Evolutionary conservation across 1,139 yeast genomes (phyloP).

Genomic region (Saccharomycopsis hybrid): DNA sequence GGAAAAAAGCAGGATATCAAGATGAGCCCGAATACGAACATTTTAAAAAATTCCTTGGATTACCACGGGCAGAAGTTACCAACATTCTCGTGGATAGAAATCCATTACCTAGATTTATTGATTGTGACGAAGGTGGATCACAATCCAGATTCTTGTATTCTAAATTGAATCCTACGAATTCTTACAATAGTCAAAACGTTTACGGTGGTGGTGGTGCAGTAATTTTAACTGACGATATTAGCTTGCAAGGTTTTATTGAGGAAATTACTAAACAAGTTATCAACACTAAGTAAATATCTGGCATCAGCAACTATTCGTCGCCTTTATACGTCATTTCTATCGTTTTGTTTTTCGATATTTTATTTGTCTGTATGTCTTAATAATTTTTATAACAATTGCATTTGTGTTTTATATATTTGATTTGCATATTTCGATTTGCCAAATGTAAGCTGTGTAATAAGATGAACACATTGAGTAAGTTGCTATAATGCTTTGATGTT

Average conservation of each 20-base stretch:
- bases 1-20: conserved; percentile 66
- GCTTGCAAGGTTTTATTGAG: conserved; percentile 63
- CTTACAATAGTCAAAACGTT: conserved; percentile 35
- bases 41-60: conserved; percentile 52
- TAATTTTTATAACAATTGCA: too few relatives aligned
- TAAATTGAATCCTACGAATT: conserved; percentile 66
- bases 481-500: too few relatives aligned
- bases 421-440: too few relatives aligned
- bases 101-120: conserved; percentile 68
- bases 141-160: conserved; percentile 75
- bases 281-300: too few relatives aligned
- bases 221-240: conserved; percentile 64
- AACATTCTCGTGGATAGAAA: conserved; percentile 60
- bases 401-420: too few relatives aligned
- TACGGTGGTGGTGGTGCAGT: conserved; percentile 30
- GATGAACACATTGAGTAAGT: too few relatives aligned
- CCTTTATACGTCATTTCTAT: too few relatives aligned
- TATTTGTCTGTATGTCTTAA: too few relatives aligned
- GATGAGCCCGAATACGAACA: conserved; percentile 52
- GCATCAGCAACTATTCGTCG: too few relatives aligned
- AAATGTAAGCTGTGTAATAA: too few relatives aligned
- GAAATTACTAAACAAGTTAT: conserved; percentile 23
- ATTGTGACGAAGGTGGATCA: conserved; percentile 71
- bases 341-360: too few relatives aligned
- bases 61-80: conserved; percentile 65